Evolutionary conservation across 2,329 filamentous ascomycete genomes (phyloP), one percentile per base, ranked within the genome.

Genomic region (Davidsoniella virescens): DNA sequence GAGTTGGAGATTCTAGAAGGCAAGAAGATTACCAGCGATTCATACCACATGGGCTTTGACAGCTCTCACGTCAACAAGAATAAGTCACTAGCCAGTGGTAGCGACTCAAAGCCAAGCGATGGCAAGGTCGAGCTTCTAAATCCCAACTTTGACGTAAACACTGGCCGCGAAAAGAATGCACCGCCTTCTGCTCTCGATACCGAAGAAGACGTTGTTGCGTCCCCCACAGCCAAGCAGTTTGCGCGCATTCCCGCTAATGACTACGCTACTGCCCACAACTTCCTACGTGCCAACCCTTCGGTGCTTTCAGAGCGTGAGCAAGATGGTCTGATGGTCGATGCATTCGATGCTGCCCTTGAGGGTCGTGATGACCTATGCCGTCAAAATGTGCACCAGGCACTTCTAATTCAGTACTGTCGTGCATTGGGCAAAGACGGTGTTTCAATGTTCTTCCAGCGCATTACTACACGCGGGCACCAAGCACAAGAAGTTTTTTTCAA

Each of bases 381-480:
- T 44, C 85, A 90, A 63, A 95, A 82, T 65, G 87, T 98, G 18
- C 92, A 98, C 65, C 88, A 96, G 63, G 90, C 84, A 2, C 72
- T 96, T 14, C 72, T 98, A 10, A 69, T 98, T 39, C 92, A 98
- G 64, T 98, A 98, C 69, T 98, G 92, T 67, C 79, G 90, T 8
- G 82, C 87, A 40, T 73, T 98, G 5, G 88, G 90, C 54, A 79
- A 78, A 56, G 87, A 96, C 59, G 90, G 90, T 18, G 87, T 95
- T 7, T 76, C 78, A 5, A 68, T 96, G 26, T 98, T 98, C 72
- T 98, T 98, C 75, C 94, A 92, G 68, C 83, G 90, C 52, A 88
- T 98, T 63, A 92, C 84, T 18, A 94, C 84, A 3, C 79, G 78
- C 58, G 85, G 82, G 29, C 90, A 98, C 65, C 83, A 94, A 66